phyloP scores from a whole-genome alignment of 2,329 filamentous ascomycete species.

The Fusarium pilosicola region DNA sequence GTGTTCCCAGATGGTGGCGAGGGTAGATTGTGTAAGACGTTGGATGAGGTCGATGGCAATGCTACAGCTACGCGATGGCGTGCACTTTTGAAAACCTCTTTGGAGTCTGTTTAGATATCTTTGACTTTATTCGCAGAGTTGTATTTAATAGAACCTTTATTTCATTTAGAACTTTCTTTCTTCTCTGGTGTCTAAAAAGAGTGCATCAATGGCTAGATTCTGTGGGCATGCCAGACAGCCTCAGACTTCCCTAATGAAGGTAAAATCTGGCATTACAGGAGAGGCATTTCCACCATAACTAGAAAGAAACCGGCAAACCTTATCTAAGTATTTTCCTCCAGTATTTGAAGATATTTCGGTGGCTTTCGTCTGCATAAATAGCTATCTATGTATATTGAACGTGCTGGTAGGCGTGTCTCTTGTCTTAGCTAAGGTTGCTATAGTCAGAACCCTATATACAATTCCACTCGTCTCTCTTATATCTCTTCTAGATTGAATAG shows the following conservation, averaged over 20 bases:
- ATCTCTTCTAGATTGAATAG: conserved; percentile 5
- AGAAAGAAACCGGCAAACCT: too few relatives aligned
- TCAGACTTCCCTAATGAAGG: too few relatives aligned
- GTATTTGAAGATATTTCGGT: too few relatives aligned
- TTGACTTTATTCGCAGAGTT: rapidly evolving
- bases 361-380: too few relatives aligned
- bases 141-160: rapidly evolving
- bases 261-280: too few relatives aligned
- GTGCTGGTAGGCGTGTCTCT: too few relatives aligned
- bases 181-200: too few relatives aligned
- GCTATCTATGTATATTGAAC: too few relatives aligned
- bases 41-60: not conserved
- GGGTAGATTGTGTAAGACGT: not conserved
- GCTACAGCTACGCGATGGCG: not conserved
- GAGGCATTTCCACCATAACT: rapidly evolving
- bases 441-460: rapidly evolving
- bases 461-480: rapidly evolving
- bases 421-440: too few relatives aligned
- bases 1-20: not conserved
- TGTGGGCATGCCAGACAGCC: too few relatives aligned
- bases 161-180: not conserved
- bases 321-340: too few relatives aligned
- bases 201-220: too few relatives aligned
- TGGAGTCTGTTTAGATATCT: not conserved
- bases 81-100: not conserved